Conservation (phyloP, 805 yeast genomes). For the Ogataea dorogensis region DNA sequence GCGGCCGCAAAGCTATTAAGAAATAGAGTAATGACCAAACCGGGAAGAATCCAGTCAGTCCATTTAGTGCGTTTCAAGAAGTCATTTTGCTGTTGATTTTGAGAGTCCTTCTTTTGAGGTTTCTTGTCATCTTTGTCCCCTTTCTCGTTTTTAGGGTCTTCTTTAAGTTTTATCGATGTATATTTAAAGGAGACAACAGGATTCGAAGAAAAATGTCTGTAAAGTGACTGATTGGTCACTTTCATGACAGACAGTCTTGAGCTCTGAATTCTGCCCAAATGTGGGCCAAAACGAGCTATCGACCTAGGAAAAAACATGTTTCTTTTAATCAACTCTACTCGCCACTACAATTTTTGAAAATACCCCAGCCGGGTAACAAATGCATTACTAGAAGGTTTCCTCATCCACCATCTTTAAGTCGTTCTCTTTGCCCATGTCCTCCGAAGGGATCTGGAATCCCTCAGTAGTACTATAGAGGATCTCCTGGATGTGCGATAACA, state of each 20-base stretch:
- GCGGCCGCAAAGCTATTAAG: slow-evolving; percentile 18
- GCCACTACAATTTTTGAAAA: slow-evolving; percentile 8
- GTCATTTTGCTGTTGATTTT: slow-evolving; percentile 10
- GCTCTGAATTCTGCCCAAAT: slow-evolving; percentile 1
- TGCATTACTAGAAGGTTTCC: slow-evolving; percentile 31
- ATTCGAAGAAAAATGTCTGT: slow-evolving; percentile 14
- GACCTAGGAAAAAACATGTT: slow-evolving; percentile 7
- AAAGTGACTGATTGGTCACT: background rate
- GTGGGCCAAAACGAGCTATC: slow-evolving; percentile 3
- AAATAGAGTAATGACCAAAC: slow-evolving; percentile 25
- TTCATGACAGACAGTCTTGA: background rate
- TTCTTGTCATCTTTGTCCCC: slow-evolving; percentile 10
- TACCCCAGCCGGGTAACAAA: slow-evolving; percentile 8
- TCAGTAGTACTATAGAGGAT: slow-evolving; percentile 80
- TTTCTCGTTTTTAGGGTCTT: slow-evolving; percentile 12
- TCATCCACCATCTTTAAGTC: slow-evolving; percentile 34
- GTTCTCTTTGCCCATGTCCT: slow-evolving; percentile 19
- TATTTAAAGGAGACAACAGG: too few relatives aligned
- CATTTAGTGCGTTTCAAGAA: slow-evolving; percentile 19
- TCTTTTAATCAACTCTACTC: background rate
- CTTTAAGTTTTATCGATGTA: slow-evolving; percentile 9
- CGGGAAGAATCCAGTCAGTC: slow-evolving; percentile 29
- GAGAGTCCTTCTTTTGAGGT: too few relatives aligned
- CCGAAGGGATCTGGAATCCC: slow-evolving; percentile 68
- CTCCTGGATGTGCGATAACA: slow-evolving; percentile 63